Evolutionary conservation across 179 eudicot genomes (phyloP).

Genomic region (Carnegiea gigantea): DNA sequence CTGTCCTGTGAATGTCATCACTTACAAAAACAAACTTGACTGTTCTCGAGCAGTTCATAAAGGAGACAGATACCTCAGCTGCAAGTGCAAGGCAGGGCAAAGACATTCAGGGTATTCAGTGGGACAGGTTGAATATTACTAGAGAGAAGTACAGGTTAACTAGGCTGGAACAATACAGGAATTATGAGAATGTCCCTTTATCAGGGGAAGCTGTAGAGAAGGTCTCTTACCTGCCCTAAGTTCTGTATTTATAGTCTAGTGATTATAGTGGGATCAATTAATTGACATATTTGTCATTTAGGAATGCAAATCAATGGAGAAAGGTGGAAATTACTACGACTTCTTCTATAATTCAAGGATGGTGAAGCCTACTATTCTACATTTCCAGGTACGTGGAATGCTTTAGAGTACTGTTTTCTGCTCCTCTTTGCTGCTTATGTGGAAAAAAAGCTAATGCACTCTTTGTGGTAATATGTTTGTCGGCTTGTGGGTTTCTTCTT

Average conservation of each 20-base stretch:
- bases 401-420: neutral
- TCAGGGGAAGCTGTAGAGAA: conserved; percentile 68
- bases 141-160: conserved; percentile 69
- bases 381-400: conserved; percentile 65
- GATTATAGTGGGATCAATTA: conserved; percentile 1
- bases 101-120: conserved; percentile 91
- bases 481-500: neutral
- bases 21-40: neutral
- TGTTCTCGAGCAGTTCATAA: conserved; percentile 47
- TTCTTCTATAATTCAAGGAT: conserved; percentile 74
- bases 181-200: conserved; percentile 67
- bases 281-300: conserved; percentile 26
- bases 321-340: conserved; percentile 68
- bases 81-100: conserved; percentile 78
- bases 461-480: neutral
- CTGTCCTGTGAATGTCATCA: neutral
- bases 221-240: conserved; percentile 33
- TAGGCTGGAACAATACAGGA: conserved; percentile 76
- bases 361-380: conserved; percentile 88
- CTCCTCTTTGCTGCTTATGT: neutral
- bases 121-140: conserved; percentile 73
- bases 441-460: neutral
- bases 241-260: neutral
- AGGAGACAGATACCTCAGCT: conserved; percentile 84
- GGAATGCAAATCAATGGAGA: conserved; percentile 62